Conservation (phyloP, 1,284 basidiomycete genomes). For the Boletus chippewaensis region DNA sequence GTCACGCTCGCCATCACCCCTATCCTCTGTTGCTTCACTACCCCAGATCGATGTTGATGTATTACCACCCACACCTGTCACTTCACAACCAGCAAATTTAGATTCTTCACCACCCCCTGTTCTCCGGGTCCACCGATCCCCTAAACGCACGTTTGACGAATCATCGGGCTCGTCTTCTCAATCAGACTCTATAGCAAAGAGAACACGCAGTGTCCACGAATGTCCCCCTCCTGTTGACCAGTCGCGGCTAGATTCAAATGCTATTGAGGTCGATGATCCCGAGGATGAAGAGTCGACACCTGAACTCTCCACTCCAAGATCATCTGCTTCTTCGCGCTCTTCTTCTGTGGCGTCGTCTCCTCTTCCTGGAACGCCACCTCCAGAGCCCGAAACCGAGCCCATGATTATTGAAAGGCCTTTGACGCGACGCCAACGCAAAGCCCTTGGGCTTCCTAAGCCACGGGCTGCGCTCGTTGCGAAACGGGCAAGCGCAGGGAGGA, state of each 20-base stretch:
- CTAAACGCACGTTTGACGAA: slow-evolving; percentile 66
- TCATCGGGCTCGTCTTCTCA: slow-evolving; percentile 43
- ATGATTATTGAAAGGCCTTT: slow-evolving; percentile 32
- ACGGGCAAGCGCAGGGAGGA: slow-evolving; percentile 42
- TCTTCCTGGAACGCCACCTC: slow-evolving; percentile 28
- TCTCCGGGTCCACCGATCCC: slow-evolving; percentile 41
- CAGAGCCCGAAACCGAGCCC: slow-evolving; percentile 29
- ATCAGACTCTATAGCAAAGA: slow-evolving; percentile 41
- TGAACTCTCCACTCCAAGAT: slow-evolving; percentile 39
- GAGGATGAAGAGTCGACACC: slow-evolving; percentile 38
- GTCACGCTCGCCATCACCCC: slow-evolving; percentile 45
- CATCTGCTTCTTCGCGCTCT: slow-evolving; percentile 35
- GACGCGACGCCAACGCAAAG: slow-evolving; percentile 63
- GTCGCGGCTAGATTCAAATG: slow-evolving; percentile 17
- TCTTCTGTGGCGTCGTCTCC: slow-evolving; percentile 41
- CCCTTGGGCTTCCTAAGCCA: slow-evolving; percentile 55
- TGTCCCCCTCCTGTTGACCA: slow-evolving; percentile 19
- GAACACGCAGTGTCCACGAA: slow-evolving; percentile 32
- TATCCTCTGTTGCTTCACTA: slow-evolving; percentile 29
- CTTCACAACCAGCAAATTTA: slow-evolving; percentile 12
- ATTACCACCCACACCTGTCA: slow-evolving; percentile 25
- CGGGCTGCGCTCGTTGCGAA: slow-evolving; percentile 29
- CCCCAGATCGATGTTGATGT: slow-evolving; percentile 27
- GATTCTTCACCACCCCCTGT: slow-evolving; percentile 28
- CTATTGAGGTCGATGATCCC: slow-evolving; percentile 29